Percentiles rank a stretch among this genome's conserved stretches.
phyloP scores from a whole-genome alignment of 1,284 basidiomycete genomes.

The Mycena citricolor region DNA sequence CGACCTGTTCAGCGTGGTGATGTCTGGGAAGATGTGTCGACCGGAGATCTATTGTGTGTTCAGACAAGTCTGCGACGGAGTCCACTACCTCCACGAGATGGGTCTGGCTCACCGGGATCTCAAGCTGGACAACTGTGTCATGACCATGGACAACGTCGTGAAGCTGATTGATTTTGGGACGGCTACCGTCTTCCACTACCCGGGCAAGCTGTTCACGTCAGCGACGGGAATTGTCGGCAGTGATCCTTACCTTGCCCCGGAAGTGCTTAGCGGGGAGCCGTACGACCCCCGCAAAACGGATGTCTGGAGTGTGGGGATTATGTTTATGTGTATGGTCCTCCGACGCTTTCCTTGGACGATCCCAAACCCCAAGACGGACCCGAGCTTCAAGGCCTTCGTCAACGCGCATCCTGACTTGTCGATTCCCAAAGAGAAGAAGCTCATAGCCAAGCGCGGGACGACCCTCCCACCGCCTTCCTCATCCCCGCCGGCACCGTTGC shows the following conservation, averaged over 20 bases:
- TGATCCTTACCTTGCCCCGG: constrained; percentile 97
- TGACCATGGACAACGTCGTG: constrained; percentile 91
- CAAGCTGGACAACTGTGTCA: constrained; percentile 99
- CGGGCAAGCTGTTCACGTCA: constrained; percentile 73
- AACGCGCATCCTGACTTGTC: constrained; percentile 89
- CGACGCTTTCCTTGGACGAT: constrained; percentile 99
- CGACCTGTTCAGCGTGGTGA: constrained; percentile 98
- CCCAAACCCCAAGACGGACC: constrained; percentile 91
- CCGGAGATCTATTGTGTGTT: constrained; percentile 99
- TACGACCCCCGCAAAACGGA: constrained; percentile 98
- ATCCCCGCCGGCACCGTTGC: no score
- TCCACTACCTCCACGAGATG: constrained; percentile 96
- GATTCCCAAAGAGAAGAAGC: constrained; percentile 28
- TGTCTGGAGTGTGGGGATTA: constrained; percentile 98
- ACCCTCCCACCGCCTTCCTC: constrained; percentile 34
- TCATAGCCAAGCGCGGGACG: constrained; percentile 29
- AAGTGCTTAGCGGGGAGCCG: constrained; percentile 55
- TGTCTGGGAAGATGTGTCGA: constrained; percentile 98
- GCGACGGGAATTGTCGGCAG: constrained; percentile 95
- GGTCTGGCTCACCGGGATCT: constrained; percentile 98
- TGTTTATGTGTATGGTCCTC: constrained; percentile 99
- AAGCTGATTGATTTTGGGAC: constrained; percentile 99
- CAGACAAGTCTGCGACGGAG: constrained; percentile 97
- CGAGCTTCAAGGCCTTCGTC: constrained; percentile 90
- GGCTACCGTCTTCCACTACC: constrained; percentile 98